phyloP scores from a whole-genome alignment of 768 basidiomycete species.

The Grammothele lineata region DNA sequence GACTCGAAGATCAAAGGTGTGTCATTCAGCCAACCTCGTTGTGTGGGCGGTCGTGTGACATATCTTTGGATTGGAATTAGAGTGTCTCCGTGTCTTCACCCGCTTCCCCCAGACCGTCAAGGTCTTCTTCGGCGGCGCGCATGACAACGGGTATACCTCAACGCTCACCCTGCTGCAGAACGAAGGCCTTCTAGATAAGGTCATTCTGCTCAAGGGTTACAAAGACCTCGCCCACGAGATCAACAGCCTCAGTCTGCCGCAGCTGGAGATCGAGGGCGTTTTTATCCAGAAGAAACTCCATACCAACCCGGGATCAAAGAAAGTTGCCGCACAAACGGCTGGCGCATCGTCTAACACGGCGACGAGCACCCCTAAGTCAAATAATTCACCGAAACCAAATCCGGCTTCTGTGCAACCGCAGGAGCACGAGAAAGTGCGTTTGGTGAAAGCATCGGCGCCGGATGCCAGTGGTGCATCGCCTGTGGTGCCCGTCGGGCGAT shows the following conservation, averaged over 20 bases:
- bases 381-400: background rate
- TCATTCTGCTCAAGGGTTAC: slow-evolving; percentile 37
- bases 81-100: slow-evolving; percentile 57
- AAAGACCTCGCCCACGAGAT: slow-evolving; percentile 33
- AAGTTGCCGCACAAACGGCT: slow-evolving; percentile 5
- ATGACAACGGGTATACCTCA: slow-evolving; percentile 40
- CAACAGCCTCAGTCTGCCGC: slow-evolving; percentile 26
- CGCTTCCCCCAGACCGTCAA: slow-evolving; percentile 37
- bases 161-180: slow-evolving; percentile 34
- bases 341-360: background rate
- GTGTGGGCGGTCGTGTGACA: no score
- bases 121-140: slow-evolving; percentile 38
- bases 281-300: slow-evolving; percentile 32
- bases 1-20: slow-evolving; percentile 39
- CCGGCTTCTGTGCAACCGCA: slow-evolving; percentile 7
- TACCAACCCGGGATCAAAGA: slow-evolving; percentile 13
- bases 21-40: background rate
- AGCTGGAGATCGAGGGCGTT: slow-evolving; percentile 31
- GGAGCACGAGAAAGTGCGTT: slow-evolving; percentile 26
- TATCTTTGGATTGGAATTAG: no score
- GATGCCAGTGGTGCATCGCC: no score
- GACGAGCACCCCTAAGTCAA: slow-evolving; percentile 5
- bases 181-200: slow-evolving; percentile 34
- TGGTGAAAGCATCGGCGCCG: slow-evolving; percentile 4
- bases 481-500: slow-evolving; percentile 4